Base-by-base conservation (phyloP, 805 yeast genomes). In the Kazachstania bromeliacearum region DNA sequence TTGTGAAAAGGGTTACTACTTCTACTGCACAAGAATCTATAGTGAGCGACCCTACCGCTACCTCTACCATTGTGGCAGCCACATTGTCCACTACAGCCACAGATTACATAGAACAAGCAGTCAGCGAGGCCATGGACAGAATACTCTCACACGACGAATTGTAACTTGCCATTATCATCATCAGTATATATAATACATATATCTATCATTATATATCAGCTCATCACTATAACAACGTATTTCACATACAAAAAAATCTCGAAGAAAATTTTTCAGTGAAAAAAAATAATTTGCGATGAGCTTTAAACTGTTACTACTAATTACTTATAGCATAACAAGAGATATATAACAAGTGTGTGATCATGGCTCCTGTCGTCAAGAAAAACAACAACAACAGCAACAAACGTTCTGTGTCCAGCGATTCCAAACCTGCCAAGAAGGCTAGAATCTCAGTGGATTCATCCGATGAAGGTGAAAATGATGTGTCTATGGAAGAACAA, bases 401-500 rank as follows among this genome's bases (percentile, higher is more conserved):
- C n/a, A 42, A 41, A 34, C 33, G 47, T 39, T 34, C 42, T 17
- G 29, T n/a, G n/a, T 12, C 38, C 29, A 22, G 21, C 2, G 34
- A 31, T 5, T 16, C 39, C 14, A 51, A 44, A 33, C 41, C 44
- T 21, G 43, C 48, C n/a, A 53, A 54, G 33, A 60, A 59, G 35
- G 51, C 60, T 14, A 56, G 45, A 42, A 51, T 57, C 27, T 50
- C 61, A 16, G 46, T 51, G 7, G 60, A 55, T 37, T 53, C 65
- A 7, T 55, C 59, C 32, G 55, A 56, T 24, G 61, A 57, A 22
- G 50, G 47, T 19, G 42, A 45, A n/a, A 45, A 37, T 31, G n/a
- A n/a, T n/a, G n/a, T n/a, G n/a, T n/a, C 32, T 16, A 20, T 13
- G 17, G 23, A 31, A 25, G 31, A 33, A 14, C 33, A 25, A 22